These are phyloP conservation scores for Boletus sp. DNA, from an alignment of 768 basidiomycete species.

Conservation along the genomic window DNA sequence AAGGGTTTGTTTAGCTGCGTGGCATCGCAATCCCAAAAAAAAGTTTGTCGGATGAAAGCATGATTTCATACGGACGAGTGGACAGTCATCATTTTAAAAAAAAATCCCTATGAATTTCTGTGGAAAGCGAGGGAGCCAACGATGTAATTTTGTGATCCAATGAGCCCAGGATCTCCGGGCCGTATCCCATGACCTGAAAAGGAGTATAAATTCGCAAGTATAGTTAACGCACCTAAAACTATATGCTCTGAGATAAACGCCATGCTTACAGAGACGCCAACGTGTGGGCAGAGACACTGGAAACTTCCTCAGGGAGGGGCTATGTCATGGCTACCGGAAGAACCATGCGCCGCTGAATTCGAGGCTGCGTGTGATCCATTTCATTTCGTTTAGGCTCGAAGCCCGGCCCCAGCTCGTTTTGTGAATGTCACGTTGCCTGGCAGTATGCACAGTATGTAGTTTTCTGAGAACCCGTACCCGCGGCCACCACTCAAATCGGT, in stretches of 20 bases:
- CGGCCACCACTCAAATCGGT: not conserved
- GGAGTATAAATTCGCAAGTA: not conserved
- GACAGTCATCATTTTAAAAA: no score
- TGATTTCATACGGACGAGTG: not conserved
- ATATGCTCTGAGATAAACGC: not conserved
- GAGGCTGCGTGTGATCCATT: not conserved
- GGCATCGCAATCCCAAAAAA: no score
- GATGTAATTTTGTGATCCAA: no score
- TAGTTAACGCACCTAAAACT: not conserved
- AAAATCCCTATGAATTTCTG: no score
- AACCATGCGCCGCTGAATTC: not conserved
- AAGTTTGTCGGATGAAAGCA: no score
- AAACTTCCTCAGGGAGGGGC: not conserved
- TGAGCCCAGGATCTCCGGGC: not conserved
- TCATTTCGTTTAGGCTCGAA: not conserved
- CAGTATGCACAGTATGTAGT: not conserved
- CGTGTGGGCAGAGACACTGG: no score
- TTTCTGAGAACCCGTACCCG: not conserved
- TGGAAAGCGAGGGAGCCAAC: no score
- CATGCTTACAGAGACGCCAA: not conserved
- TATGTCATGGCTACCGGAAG: not conserved
- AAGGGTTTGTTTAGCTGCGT: no score
- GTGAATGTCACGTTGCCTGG: not conserved
- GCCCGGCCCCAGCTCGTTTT: no score
- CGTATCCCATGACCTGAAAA: not conserved